Evolutionary conservation across 768 basidiomycete species (phyloP).

Genomic region (Leccinum arenicola): DNA sequence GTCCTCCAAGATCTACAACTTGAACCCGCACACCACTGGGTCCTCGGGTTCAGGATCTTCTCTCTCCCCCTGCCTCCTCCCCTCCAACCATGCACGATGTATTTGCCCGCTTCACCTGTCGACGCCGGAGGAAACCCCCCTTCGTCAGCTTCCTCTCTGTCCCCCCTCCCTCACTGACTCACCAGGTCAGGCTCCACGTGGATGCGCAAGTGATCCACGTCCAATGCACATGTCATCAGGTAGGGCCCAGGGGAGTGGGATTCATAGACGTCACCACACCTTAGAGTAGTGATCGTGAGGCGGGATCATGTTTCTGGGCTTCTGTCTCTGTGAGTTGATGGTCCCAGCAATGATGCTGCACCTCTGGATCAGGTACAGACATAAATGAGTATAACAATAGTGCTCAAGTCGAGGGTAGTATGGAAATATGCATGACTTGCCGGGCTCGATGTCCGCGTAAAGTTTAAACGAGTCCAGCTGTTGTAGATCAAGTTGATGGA

Average conservation of each 20-base stretch:
- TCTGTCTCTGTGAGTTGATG: too few species aligned
- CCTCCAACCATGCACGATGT: too few species aligned
- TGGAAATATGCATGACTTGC: not conserved
- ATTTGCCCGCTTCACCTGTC: not conserved
- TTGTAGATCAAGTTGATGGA: not conserved
- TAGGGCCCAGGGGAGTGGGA: conserved; percentile 4
- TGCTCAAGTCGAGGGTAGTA: not conserved
- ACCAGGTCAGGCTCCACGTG: conserved; percentile 12
- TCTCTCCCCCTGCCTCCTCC: too few species aligned
- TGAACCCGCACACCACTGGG: too few species aligned
- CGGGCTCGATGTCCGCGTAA: conserved; percentile 3
- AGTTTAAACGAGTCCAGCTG: not conserved
- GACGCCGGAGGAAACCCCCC: not conserved
- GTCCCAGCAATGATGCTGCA: not conserved
- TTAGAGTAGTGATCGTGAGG: conserved; percentile 8
- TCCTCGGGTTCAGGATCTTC: too few species aligned
- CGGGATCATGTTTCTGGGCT: not conserved
- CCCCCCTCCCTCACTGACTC: not conserved
- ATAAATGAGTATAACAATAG: not conserved
- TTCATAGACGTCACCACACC: conserved; percentile 17
- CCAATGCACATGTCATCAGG: not conserved
- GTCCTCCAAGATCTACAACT: too few species aligned
- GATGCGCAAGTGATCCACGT: conserved; percentile 9
- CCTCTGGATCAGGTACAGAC: conserved; percentile 7
- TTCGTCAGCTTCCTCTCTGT: not conserved